Evolutionary conservation across 2,329 filamentous ascomycete species (phyloP).

Genomic region (Chalara sp.): DNA sequence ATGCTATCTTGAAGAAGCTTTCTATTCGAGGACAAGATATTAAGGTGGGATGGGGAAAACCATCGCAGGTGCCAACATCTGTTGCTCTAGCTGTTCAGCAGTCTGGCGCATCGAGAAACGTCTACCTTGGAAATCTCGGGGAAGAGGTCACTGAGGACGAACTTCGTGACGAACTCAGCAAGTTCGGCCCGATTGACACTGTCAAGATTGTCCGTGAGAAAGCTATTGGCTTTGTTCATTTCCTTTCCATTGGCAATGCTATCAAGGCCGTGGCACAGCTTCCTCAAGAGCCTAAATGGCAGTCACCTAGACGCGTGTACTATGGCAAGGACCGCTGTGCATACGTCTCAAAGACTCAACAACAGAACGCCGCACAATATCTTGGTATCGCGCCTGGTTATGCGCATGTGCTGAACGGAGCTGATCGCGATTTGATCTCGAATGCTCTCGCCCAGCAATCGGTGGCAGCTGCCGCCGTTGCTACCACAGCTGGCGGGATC

Average conservation of each 20-base stretch:
- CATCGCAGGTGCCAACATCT: conserved; percentile 93
- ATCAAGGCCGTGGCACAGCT: conserved; percentile 97
- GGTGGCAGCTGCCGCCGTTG: conserved; percentile 91
- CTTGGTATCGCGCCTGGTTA: conserved; percentile 95
- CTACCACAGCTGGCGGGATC: conserved; percentile 91
- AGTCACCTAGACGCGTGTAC: conserved; percentile 89
- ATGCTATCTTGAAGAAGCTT: conserved; percentile 99
- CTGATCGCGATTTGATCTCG: conserved; percentile 93
- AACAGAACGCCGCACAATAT: conserved; percentile 98
- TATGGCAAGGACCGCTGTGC: conserved; percentile 98
- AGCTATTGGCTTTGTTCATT: conserved; percentile 95
- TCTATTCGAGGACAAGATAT: conserved; percentile 98
- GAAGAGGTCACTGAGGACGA: conserved; percentile 91
- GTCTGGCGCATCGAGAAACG: conserved; percentile 91
- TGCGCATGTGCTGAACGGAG: conserved; percentile 90
- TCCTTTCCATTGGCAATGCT: conserved; percentile 92
- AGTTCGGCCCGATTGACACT: conserved; percentile 94
- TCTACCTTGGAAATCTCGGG: conserved; percentile 88
- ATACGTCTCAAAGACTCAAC: conserved; percentile 98
- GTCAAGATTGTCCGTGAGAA: conserved; percentile 98
- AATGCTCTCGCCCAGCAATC: conserved; percentile 96
- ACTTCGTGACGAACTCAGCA: conserved; percentile 87
- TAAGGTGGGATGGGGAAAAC: conserved; percentile 99
- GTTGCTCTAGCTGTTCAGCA: conserved; percentile 97
- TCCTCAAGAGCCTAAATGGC: conserved; percentile 95